Conservation (phyloP, 352 stramenopile species). For the Globisporangium carolinianum region DNA sequence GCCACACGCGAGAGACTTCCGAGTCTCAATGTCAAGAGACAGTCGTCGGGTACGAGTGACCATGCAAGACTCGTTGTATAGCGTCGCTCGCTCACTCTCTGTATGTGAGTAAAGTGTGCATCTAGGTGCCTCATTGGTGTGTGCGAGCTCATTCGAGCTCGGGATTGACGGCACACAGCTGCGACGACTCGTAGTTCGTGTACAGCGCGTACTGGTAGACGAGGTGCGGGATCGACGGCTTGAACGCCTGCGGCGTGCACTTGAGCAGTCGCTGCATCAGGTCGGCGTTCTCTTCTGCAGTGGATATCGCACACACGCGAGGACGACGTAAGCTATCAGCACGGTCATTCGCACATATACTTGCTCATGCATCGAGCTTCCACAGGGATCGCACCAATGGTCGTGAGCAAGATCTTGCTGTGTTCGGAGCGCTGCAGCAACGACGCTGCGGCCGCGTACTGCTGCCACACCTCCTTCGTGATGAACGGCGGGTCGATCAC, state of each 20-base stretch:
- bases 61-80: no score
- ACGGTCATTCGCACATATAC: not conserved
- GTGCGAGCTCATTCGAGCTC: slow-evolving; percentile 41
- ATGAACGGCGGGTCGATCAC: slow-evolving; percentile 95
- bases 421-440: slow-evolving; percentile 50
- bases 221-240: slow-evolving; percentile 90
- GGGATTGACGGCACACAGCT: slow-evolving; percentile 56
- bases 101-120: no score
- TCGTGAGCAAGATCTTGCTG: slow-evolving; percentile 84
- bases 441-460: slow-evolving; percentile 68
- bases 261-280: slow-evolving; percentile 85
- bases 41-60: no score
- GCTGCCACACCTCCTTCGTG: slow-evolving; percentile 88
- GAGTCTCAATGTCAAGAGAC: no score
- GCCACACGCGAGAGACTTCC: no score
- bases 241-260: slow-evolving; percentile 61
- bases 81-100: no score
- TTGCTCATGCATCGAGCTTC: slow-evolving; percentile 5
- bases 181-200: slow-evolving; percentile 82
- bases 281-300: slow-evolving; percentile 77
- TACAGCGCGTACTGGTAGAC: slow-evolving; percentile 95
- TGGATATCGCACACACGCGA: slow-evolving; percentile 1
- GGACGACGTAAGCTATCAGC: not conserved
- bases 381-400: slow-evolving; percentile 48
- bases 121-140: not conserved